These are phyloP conservation scores for Aspergillus neoniger DNA, from an alignment of 2,329 filamentous ascomycete genomes.

Conservation along the genomic window DNA sequence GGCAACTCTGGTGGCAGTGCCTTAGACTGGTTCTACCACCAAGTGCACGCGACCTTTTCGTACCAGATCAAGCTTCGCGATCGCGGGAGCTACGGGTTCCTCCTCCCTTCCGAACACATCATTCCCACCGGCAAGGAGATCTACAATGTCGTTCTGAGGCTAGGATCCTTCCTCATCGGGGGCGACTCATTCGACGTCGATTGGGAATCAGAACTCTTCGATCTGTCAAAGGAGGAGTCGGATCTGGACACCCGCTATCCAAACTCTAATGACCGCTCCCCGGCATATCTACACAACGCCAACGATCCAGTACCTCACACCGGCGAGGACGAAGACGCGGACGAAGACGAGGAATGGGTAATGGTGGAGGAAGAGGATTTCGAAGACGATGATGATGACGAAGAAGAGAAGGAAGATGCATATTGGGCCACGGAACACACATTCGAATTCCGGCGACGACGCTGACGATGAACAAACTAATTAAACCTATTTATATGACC, in stretches of 20 bases:
- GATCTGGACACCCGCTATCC: neutral
- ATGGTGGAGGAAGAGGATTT: neutral
- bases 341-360: neutral
- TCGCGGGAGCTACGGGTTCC: constrained; percentile 89
- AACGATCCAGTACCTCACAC: neutral
- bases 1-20: constrained; percentile 81
- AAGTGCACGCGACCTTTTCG: constrained; percentile 76
- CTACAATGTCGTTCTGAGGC: constrained; percentile 77
- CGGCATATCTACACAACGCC: neutral
- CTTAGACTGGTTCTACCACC: constrained; percentile 94
- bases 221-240: neutral
- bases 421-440: constrained; percentile 10
- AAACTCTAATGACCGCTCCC: neutral
- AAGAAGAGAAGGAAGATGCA: neutral
- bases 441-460: neutral
- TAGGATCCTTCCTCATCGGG: constrained; percentile 66
- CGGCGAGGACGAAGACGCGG: neutral
- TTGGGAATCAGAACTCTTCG: constrained; percentile 19
- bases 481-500: neutral
- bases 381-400: neutral
- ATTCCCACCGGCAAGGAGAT: constrained; percentile 87
- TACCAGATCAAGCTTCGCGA: constrained; percentile 94
- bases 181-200: constrained; percentile 17
- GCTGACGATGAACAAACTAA: neutral
- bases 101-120: constrained; percentile 83